Conservation (phyloP, 1,284 basidiomycete species). For the Sporisorium sorghi region DNA sequence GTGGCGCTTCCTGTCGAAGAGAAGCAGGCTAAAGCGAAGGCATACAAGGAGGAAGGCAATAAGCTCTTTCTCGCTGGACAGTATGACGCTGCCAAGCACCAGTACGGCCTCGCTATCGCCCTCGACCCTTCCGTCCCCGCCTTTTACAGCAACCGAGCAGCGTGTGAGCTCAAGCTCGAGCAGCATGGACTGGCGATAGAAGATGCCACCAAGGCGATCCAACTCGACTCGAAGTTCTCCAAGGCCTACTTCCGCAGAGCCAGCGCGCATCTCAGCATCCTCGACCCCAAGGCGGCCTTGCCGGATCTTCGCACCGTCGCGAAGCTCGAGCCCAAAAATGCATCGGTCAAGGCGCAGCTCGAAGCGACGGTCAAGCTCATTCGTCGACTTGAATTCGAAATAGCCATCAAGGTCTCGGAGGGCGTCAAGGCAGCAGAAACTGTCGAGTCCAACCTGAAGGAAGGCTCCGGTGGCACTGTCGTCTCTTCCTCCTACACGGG, state of each 20-base stretch:
- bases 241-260: conserved; percentile 94
- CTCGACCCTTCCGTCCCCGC: conserved; percentile 59
- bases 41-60: conserved; percentile 64
- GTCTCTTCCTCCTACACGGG: conserved; percentile 57
- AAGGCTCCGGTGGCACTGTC: conserved; percentile 51
- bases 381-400: conserved; percentile 70
- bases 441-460: conserved; percentile 57
- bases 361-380: conserved; percentile 90
- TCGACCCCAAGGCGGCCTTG: conserved; percentile 71
- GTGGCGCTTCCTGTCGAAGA: conserved; percentile 49
- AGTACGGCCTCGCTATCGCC: conserved; percentile 61
- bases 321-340: conserved; percentile 87
- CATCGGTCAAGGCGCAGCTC: conserved; percentile 82
- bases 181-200: conserved; percentile 68
- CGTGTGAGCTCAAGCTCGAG: conserved; percentile 68
- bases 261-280: conserved; percentile 87
- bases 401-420: conserved; percentile 63
- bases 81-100: conserved; percentile 60
- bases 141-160: conserved; percentile 65
- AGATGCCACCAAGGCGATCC: conserved; percentile 78
- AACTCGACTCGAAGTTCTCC: conserved; percentile 87
- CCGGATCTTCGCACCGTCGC: conserved; percentile 73
- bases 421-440: conserved; percentile 55
- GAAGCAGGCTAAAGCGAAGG: conserved; percentile 45
- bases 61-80: conserved; percentile 58